A percentile compares a stretch with the other conserved stretches of the same genome.
These are phyloP conservation scores for Alternaria incomplexa DNA, from an alignment of 2,329 filamentous ascomycete species.

Conservation along the genomic window DNA sequence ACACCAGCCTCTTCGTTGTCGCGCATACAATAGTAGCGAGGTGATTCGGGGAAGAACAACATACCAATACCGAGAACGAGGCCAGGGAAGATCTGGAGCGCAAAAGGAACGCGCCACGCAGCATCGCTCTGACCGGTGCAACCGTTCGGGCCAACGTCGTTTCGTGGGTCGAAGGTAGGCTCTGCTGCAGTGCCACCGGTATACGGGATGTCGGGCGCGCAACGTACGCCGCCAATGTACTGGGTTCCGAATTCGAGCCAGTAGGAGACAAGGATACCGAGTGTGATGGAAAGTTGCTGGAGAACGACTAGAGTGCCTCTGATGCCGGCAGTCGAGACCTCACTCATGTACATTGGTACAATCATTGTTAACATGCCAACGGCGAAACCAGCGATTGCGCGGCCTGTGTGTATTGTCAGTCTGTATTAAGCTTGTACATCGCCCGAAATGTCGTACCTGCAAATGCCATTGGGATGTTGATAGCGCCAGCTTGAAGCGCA, in stretches of 20 bases:
- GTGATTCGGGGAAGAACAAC: slow-evolving; percentile 36
- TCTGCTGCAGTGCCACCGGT: slow-evolving; percentile 50
- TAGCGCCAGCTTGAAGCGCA: slow-evolving; percentile 25
- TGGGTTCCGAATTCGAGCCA: slow-evolving; percentile 30
- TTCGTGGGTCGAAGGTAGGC: slow-evolving; percentile 47
- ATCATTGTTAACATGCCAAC: slow-evolving; percentile 33
- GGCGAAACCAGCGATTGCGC: slow-evolving; percentile 26
- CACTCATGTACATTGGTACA: slow-evolving; percentile 32
- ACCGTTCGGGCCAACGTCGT: slow-evolving; percentile 25
- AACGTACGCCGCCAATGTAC: slow-evolving; percentile 41
- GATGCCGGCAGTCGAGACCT: slow-evolving; percentile 25
- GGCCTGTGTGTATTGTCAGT: slow-evolving; percentile 5
- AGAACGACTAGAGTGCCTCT: slow-evolving; percentile 30
- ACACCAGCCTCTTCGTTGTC: slow-evolving; percentile 53
- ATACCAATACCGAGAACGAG: slow-evolving; percentile 72
- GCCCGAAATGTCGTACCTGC: slow-evolving; percentile 7
- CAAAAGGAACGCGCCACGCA: slow-evolving; percentile 72
- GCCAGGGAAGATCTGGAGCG: slow-evolving; percentile 79
- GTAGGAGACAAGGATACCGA: slow-evolving; percentile 27
- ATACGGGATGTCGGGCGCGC: slow-evolving; percentile 57
- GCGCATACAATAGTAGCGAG: slow-evolving; percentile 37
- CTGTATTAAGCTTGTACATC: rapidly evolving
- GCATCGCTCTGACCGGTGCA: slow-evolving; percentile 46
- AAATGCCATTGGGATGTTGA: slow-evolving; percentile 26
- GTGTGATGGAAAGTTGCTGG: slow-evolving; percentile 27